These are phyloP conservation scores for Rosa hybrid DNA, from an alignment of 331 rosid genomes.

Conservation along the genomic window DNA sequence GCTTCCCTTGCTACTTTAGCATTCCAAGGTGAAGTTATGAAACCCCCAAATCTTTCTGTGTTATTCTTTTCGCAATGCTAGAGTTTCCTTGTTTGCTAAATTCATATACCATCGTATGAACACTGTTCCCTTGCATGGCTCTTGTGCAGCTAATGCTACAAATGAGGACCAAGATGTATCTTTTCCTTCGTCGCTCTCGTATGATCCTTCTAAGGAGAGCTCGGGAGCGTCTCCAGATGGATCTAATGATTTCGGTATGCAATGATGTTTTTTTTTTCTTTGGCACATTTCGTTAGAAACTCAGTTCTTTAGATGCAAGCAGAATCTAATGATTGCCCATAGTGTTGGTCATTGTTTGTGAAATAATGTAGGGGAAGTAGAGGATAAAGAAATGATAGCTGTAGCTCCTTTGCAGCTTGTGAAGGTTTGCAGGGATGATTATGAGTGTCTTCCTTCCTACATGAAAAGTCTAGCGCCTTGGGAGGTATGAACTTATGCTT, in stretches of 20 bases:
- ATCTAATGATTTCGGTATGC: conserved; percentile 19
- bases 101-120: neutral
- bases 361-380: conserved; percentile 29
- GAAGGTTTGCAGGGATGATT: conserved; percentile 56
- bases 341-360: neutral
- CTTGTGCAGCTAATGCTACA: conserved; percentile 45
- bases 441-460: conserved; percentile 74
- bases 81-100: neutral
- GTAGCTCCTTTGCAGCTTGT: conserved; percentile 35
- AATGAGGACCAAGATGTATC: conserved; percentile 28
- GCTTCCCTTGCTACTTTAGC: conserved; percentile 81
- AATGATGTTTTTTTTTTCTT: conserved; percentile 1
- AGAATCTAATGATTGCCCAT: neutral
- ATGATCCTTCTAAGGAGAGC: conserved; percentile 27
- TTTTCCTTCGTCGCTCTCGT: conserved; percentile 1
- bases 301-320: neutral
- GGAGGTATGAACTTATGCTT: conserved; percentile 63
- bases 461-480: conserved; percentile 80
- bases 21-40: conserved; percentile 54
- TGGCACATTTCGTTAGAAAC: neutral
- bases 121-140: neutral
- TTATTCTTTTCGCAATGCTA: neutral
- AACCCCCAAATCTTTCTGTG: neutral
- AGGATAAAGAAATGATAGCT: conserved; percentile 18
- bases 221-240: conserved; percentile 11